These are phyloP conservation scores for Jackrogersella minutella DNA, from an alignment of 495 filamentous ascomycete genomes.

Conservation along the genomic window DNA sequence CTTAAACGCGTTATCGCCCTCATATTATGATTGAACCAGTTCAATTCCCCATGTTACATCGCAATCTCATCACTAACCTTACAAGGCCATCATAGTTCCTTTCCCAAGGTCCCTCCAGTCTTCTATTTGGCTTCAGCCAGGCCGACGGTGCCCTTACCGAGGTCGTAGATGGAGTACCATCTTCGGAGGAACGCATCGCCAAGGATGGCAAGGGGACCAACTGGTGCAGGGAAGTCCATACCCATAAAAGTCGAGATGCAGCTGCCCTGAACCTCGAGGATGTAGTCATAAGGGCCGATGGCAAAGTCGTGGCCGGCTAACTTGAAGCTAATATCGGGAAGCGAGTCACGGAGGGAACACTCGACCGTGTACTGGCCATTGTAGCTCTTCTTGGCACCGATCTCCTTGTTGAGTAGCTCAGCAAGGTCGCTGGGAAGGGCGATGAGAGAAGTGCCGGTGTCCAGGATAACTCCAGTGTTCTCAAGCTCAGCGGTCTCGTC, in stretches of 20 bases:
- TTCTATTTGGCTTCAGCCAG: constrained; percentile 81
- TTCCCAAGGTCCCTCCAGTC: not conserved
- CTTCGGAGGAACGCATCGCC: constrained; percentile 97
- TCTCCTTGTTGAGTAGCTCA: constrained; percentile 97
- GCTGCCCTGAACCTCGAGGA: constrained; percentile 91
- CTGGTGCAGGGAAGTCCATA: constrained; percentile 93
- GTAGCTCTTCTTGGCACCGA: constrained; percentile 96
- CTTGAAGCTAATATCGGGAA: constrained; percentile 90
- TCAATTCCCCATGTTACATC: constrained; percentile 19
- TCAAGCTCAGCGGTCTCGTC: constrained; percentile 84
- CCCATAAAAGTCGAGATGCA: constrained; percentile 98
- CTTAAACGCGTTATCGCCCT: constrained; percentile 26
- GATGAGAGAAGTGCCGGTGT: constrained; percentile 98
- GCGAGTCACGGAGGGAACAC: constrained; percentile 78
- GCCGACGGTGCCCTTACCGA: constrained; percentile 83
- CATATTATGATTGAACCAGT: constrained; percentile 31
- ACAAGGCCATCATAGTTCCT: constrained; percentile 18
- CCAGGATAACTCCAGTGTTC: constrained; percentile 92
- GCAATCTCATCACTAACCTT: constrained; percentile 21
- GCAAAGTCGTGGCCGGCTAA: constrained; percentile 89
- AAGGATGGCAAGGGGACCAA: constrained; percentile 92
- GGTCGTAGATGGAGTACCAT: constrained; percentile 97
- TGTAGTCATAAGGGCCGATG: constrained; percentile 90
- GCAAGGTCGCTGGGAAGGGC: constrained; percentile 91
- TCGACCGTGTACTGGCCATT: constrained; percentile 96